These are phyloP conservation scores for Pichia exigua DNA, from an alignment of 805 yeast species.

Conservation along the genomic window DNA sequence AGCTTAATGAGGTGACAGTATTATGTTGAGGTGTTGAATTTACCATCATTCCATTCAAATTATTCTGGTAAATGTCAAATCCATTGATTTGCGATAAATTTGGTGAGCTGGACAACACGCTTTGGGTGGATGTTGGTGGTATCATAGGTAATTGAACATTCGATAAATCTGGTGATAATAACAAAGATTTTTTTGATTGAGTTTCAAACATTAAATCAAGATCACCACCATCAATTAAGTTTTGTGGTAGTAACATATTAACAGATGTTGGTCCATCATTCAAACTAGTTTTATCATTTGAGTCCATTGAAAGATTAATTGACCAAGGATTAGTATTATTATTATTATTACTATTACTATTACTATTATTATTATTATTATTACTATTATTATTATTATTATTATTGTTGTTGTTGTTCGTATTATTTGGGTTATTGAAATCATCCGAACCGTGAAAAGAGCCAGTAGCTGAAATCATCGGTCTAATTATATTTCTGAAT, in stretches of 20 bases:
- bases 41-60: not conserved
- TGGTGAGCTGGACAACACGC: slow-evolving; percentile 6
- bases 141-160: not conserved
- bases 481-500: slow-evolving; percentile 2
- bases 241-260: slow-evolving; percentile 25
- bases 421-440: slow-evolving; percentile 4
- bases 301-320: slow-evolving; percentile 3
- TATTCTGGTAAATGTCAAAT: slow-evolving; percentile 8
- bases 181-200: not conserved
- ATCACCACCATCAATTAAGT: slow-evolving; percentile 23
- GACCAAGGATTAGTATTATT: slow-evolving; percentile 4
- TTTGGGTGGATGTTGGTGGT: not conserved
- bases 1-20: slow-evolving; percentile 15
- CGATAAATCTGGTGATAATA: slow-evolving; percentile 1
- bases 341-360: no score
- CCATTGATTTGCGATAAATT: slow-evolving; percentile 7
- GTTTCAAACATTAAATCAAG: slow-evolving; percentile 6
- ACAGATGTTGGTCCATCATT: slow-evolving; percentile 15
- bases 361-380: no score
- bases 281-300: not conserved
- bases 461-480: slow-evolving; percentile 2
- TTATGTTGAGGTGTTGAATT: slow-evolving; percentile 9
- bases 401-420: not conserved
- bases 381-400: no score
- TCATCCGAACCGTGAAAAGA: slow-evolving; percentile 5